Evolutionary conservation across 805 yeast genomes (phyloP).

Genomic region (Saccharomyces cerevisiae): DNA sequence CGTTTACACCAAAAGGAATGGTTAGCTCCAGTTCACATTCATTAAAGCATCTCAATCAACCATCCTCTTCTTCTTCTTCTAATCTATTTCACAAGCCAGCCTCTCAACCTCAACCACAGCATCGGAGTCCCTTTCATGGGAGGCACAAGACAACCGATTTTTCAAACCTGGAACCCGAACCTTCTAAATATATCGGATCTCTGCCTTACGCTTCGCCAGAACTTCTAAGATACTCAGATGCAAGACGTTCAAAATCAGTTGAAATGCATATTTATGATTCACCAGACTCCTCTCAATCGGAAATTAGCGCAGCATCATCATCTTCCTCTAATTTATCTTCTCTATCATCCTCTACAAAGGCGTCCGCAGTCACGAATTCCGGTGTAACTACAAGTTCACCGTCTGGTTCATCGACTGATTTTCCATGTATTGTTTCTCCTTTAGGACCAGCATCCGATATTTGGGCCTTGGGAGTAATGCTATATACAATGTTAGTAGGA

Average conservation of each 20-base stretch:
- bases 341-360: not conserved
- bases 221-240: slow-evolving; percentile 32
- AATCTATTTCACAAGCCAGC: not conserved
- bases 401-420: slow-evolving; percentile 37
- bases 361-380: not conserved
- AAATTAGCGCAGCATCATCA: not conserved
- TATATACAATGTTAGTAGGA: slow-evolving; percentile 67
- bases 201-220: slow-evolving; percentile 92
- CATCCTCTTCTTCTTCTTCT: slow-evolving; percentile 2
- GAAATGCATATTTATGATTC: not conserved
- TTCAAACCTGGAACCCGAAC: slow-evolving; percentile 24
- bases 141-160: slow-evolving; percentile 4
- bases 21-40: not conserved
- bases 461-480: slow-evolving; percentile 83
- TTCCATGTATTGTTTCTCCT: slow-evolving; percentile 13
- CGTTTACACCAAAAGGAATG: not conserved
- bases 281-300: not conserved
- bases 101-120: not conserved
- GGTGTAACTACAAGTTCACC: slow-evolving; percentile 29
- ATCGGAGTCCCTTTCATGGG: not conserved
- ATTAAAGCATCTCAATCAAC: not conserved
- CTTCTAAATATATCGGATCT: slow-evolving; percentile 75
- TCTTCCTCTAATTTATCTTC: not conserved
- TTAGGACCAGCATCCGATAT: slow-evolving; percentile 65
- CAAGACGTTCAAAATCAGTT: not conserved